Conservation (phyloP, 768 basidiomycete species). For the Mycena amicta region DNA sequence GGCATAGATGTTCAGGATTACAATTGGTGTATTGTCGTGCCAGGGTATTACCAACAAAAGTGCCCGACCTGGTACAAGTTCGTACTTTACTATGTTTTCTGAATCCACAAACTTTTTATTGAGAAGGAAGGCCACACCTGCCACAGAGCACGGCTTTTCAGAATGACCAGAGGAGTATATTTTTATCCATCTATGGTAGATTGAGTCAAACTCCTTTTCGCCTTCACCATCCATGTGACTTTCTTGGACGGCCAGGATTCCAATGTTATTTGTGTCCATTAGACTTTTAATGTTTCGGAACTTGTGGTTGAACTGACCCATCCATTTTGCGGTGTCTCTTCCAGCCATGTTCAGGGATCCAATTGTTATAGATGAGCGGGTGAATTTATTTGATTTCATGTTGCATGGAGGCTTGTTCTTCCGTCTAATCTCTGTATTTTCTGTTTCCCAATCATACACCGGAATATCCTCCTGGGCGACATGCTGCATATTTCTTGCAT, state of each 20-base stretch:
- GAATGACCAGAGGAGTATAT: constrained; percentile 10
- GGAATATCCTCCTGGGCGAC: neutral
- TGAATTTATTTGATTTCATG: constrained; percentile 3
- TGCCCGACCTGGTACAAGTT: constrained; percentile 20
- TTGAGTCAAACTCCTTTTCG: neutral
- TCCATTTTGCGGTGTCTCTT: neutral
- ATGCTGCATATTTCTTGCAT: neutral
- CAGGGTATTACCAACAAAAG: constrained; percentile 13
- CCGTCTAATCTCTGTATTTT: neutral
- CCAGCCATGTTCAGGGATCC: constrained; percentile 20
- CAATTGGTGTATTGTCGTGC: constrained; percentile 1
- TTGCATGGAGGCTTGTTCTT: neutral
- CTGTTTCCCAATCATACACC: neutral
- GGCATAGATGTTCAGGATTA: constrained; percentile 26
- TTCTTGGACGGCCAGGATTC: constrained; percentile 25
- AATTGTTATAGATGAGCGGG: neutral
- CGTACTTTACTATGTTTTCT: neutral
- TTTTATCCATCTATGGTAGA: constrained; percentile 2
- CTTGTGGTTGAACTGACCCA: constrained; percentile 12
- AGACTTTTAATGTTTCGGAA: constrained; percentile 20
- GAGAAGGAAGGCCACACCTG: constrained; percentile 22
- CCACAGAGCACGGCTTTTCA: neutral
- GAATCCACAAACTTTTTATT: constrained; percentile 17
- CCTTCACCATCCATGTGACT: constrained; percentile 21
- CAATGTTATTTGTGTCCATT: constrained; percentile 17